Evolutionary conservation across 2,329 filamentous ascomycete genomes (phyloP).

Genomic region (Ambrosiella cleistominuta): DNA sequence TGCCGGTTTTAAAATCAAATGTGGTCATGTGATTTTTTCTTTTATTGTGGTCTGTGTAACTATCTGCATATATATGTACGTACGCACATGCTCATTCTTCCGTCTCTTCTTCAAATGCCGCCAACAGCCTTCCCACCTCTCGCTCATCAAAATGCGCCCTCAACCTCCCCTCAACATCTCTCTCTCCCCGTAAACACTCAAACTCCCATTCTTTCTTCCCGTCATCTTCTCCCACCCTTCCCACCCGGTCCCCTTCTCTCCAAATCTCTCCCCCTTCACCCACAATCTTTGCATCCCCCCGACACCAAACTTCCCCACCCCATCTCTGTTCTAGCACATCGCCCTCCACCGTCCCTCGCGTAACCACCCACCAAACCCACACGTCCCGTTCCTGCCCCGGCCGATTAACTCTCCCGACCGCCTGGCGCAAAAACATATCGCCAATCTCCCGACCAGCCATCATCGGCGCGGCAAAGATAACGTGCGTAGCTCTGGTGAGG

Average conservation of each 20-base stretch:
- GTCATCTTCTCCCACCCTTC: not conserved
- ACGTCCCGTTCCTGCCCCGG: slow-evolving; percentile 24
- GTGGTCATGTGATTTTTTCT: not conserved
- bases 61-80: not conserved
- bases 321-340: slow-evolving; percentile 21
- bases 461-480: slow-evolving; percentile 24
- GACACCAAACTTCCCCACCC: not conserved
- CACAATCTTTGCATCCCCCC: not conserved
- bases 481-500: slow-evolving; percentile 25
- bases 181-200: not conserved
- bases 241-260: not conserved
- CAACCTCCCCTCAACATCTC: not conserved
- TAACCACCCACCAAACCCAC: slow-evolving; percentile 24
- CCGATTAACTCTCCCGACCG: slow-evolving; percentile 23
- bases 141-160: slow-evolving; percentile 9
- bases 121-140: slow-evolving; percentile 10
- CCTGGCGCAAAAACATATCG: slow-evolving; percentile 23
- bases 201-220: not conserved
- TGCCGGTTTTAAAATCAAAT: not conserved
- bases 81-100: not conserved
- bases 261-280: not conserved
- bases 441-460: slow-evolving; percentile 19
- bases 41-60: not conserved
- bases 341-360: slow-evolving; percentile 24
- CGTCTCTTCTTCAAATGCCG: slow-evolving; percentile 9